A percentile compares a stretch with the other conserved stretches of the same genome.
Evolutionary conservation across 257 asterid species (phyloP).

Genomic region (Lavandula angustifolia): DNA sequence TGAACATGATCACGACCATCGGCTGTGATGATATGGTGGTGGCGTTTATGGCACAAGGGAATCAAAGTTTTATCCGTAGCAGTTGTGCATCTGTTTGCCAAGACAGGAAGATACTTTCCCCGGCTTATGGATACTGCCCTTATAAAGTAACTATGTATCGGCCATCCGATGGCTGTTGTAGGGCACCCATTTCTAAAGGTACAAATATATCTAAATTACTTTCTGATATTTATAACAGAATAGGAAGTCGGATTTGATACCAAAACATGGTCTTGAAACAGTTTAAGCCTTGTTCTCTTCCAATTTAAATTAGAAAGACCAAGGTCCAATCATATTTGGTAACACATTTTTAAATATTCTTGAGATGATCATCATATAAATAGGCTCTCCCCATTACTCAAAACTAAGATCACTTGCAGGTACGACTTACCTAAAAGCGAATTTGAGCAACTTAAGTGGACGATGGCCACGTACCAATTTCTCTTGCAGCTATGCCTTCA

Average conservation of each 20-base stretch:
- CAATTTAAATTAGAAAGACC: too few relatives aligned
- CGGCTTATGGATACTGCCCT: slow-evolving; percentile 8
- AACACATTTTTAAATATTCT: too few relatives aligned
- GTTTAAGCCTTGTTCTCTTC: too few relatives aligned
- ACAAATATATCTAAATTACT: not conserved
- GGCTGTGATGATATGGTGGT: slow-evolving; percentile 27
- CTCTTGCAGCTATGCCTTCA: slow-evolving; percentile 19
- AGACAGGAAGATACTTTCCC: not conserved
- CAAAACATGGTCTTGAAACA: too few relatives aligned
- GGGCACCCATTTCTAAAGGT: slow-evolving; percentile 32
- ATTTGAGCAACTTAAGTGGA: not conserved
- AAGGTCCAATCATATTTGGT: too few relatives aligned
- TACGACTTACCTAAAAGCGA: not conserved
- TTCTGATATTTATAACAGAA: too few relatives aligned
- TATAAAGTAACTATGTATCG: not conserved
- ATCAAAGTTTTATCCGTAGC: not conserved
- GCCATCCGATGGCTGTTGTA: slow-evolving; percentile 29
- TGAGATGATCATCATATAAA: too few relatives aligned
- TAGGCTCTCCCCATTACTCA: too few relatives aligned
- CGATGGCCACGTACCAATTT: not conserved
- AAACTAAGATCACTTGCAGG: slow-evolving; percentile 12
- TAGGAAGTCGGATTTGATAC: too few relatives aligned
- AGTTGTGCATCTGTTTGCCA: slow-evolving; percentile 19
- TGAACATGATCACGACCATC: slow-evolving; percentile 26
- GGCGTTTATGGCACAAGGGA: not conserved